phyloP scores from a whole-genome alignment of 208 protist species.

The Tritrichomonas foetus region DNA sequence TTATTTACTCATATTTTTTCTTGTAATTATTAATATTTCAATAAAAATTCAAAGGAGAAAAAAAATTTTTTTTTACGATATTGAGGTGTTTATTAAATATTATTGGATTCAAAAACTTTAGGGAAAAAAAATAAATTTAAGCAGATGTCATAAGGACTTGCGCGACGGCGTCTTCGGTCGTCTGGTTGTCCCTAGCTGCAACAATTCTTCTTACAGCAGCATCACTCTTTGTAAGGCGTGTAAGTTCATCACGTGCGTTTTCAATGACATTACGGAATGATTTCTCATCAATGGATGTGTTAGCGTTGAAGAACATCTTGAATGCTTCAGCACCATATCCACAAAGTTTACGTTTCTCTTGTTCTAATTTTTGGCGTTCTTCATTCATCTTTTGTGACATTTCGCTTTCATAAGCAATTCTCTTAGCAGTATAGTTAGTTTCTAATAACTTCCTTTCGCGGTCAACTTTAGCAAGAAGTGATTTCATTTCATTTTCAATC shows the following conservation, averaged over 20 bases:
- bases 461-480: not conserved
- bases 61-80: too few species aligned
- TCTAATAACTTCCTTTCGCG: not conserved
- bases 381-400: not conserved
- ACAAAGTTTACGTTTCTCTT: not conserved
- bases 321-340: not conserved
- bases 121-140: too few species aligned
- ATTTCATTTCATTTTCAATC: not conserved
- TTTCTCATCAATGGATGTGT: not conserved
- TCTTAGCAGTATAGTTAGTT: not conserved
- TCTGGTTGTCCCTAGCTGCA: not conserved
- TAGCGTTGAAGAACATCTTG: conserved; percentile 3
- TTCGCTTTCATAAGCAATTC: not conserved
- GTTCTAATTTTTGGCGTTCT: too few species aligned
- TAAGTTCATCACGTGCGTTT: not conserved
- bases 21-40: too few species aligned
- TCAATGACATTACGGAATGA: not conserved
- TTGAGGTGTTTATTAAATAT: too few species aligned
- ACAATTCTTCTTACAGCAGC: not conserved
- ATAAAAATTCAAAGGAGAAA: too few species aligned
- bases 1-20: too few species aligned
- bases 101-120: too few species aligned
- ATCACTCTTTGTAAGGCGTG: not conserved
- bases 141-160: not conserved
- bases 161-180: not conserved